Evolutionary conservation across 805 yeast genomes (phyloP).

Genomic region (Zygotorulaspora danielsina): DNA sequence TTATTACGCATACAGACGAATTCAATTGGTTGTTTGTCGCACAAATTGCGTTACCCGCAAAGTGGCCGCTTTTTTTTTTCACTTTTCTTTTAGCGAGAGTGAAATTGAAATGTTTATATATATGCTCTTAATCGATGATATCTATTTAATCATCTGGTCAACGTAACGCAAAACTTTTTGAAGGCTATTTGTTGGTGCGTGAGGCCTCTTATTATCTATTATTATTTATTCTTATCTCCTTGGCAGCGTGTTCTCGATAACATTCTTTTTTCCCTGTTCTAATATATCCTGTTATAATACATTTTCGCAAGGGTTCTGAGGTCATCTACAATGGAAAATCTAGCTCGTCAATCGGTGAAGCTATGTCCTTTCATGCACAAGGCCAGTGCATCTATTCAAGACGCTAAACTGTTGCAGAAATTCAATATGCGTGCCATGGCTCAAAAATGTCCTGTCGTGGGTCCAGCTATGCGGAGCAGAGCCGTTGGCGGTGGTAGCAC

Average conservation of each 20-base stretch:
- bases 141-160: no score
- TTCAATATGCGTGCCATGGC: slow-evolving; percentile 52
- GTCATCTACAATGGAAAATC: slow-evolving; percentile 59
- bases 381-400: slow-evolving; percentile 20
- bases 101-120: not conserved
- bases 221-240: not conserved
- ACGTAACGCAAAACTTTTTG: no score
- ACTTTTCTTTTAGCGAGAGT: slow-evolving; percentile 2
- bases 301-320: not conserved
- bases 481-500: not conserved
- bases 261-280: not conserved
- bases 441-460: slow-evolving; percentile 84
- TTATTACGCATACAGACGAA: not conserved
- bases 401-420: slow-evolving; percentile 28
- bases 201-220: not conserved
- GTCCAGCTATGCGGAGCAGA: slow-evolving; percentile 54
- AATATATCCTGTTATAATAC: not conserved
- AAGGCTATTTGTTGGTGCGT: not conserved
- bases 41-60: slow-evolving; percentile 2
- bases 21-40: slow-evolving; percentile 9
- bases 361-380: slow-evolving; percentile 79
- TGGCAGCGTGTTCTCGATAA: not conserved
- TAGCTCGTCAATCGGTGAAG: slow-evolving; percentile 69
- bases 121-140: no score
- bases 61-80: slow-evolving; percentile 3